Evolutionary conservation across 257 asterid genomes (phyloP).

Genomic region (Orobanche coerulescens): DNA sequence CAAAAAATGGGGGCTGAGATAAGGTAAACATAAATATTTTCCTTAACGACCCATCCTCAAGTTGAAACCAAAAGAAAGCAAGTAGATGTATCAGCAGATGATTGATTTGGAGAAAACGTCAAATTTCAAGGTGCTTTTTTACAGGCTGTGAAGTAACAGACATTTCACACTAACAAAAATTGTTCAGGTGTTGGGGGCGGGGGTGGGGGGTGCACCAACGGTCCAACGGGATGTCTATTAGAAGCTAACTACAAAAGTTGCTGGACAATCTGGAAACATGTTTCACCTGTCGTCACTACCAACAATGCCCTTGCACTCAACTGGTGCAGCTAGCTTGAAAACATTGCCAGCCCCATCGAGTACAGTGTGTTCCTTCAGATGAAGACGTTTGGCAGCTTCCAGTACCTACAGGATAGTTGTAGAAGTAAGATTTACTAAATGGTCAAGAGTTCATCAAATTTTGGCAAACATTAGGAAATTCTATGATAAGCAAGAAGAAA

Average conservation of each 20-base stretch:
- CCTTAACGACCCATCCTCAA: not conserved
- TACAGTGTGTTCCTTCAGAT: conserved; percentile 82
- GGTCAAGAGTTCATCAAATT: not conserved
- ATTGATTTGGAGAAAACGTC: not conserved
- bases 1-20: not conserved
- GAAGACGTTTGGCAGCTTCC: conserved; percentile 89
- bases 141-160: not conserved
- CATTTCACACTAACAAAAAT: not conserved
- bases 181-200: too few relatives aligned
- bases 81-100: not conserved
- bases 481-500: not conserved
- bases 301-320: conserved; percentile 97
- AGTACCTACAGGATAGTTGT: conserved; percentile 44
- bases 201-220: not conserved
- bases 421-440: not conserved
- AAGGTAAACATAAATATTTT: not conserved
- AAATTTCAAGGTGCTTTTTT: not conserved
- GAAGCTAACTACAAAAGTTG: conserved; percentile 6
- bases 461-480: not conserved
- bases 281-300: conserved; percentile 96
- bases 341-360: conserved; percentile 79
- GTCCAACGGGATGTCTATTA: not conserved
- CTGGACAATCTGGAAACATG: not conserved
- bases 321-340: conserved; percentile 90
- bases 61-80: not conserved